phyloP scores from a whole-genome alignment of 192 early-diverging fungal species.

The Obelidium mucronatum region DNA sequence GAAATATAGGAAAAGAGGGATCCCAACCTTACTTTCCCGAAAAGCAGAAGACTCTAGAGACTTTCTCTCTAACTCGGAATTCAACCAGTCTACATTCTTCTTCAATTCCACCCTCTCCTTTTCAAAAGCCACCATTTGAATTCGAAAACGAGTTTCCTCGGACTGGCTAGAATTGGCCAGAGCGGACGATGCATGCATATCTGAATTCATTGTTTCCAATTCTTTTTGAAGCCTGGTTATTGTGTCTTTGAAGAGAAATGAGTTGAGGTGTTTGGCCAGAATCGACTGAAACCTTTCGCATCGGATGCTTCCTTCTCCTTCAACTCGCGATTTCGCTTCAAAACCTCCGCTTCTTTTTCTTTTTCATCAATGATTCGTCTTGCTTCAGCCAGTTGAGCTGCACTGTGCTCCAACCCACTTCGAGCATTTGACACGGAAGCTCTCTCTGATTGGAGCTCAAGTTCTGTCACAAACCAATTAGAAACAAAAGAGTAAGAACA shows the following conservation, averaged over 20 bases:
- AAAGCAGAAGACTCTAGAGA: constrained; percentile 57
- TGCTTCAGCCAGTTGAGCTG: too few relatives aligned
- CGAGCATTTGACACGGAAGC: too few relatives aligned
- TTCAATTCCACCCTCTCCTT: constrained; percentile 68
- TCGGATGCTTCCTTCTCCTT: background rate
- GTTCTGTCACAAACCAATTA: background rate
- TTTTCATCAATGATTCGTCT: too few relatives aligned
- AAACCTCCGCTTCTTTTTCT: background rate
- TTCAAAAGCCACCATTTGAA: constrained; percentile 34
- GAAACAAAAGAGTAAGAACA: too few relatives aligned
- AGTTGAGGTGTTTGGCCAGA: too few relatives aligned
- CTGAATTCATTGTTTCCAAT: background rate
- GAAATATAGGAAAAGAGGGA: background rate
- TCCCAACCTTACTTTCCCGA: constrained; percentile 56
- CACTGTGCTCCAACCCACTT: too few relatives aligned
- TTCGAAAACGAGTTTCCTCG: constrained; percentile 25
- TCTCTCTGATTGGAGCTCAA: too few relatives aligned
- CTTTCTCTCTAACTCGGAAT: constrained; percentile 70
- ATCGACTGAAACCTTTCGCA: too few relatives aligned
- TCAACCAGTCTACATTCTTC: constrained; percentile 70
- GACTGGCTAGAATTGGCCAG: constrained; percentile 8
- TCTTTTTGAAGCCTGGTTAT: background rate
- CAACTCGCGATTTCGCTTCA: too few relatives aligned
- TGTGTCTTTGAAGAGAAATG: background rate
- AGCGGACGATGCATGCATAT: background rate